Conservation (phyloP, 78 protist genomes). For the Cavenderia fasciculata region DNA sequence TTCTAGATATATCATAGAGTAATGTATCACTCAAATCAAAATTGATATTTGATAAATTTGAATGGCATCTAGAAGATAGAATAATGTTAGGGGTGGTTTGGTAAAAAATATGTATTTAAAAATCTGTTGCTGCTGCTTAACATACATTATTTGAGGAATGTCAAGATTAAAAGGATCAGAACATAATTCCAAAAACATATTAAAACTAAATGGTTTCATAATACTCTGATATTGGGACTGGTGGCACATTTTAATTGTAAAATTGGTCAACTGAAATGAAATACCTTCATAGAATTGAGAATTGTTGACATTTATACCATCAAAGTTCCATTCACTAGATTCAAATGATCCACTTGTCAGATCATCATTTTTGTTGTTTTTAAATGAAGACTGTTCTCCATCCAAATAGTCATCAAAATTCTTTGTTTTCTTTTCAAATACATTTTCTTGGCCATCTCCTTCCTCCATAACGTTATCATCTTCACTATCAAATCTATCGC, state of each 20-base stretch:
- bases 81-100: background rate
- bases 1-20: slow-evolving; percentile 41
- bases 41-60: slow-evolving; percentile 18
- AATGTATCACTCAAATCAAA: slow-evolving; percentile 21
- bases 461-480: background rate
- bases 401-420: slow-evolving; percentile 2
- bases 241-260: slow-evolving; percentile 24
- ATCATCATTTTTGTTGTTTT: too few species aligned
- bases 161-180: slow-evolving; percentile 47
- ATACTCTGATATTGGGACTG: slow-evolving; percentile 21
- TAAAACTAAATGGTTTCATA: slow-evolving; percentile 21
- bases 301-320: slow-evolving; percentile 25
- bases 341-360: too few species aligned
- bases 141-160: slow-evolving; percentile 43
- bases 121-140: too few species aligned
- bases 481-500: too few species aligned
- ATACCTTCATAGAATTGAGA: slow-evolving; percentile 74
- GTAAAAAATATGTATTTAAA: background rate
- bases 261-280: background rate
- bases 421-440: too few species aligned
- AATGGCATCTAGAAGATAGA: slow-evolving; percentile 24
- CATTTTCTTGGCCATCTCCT: background rate
- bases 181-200: slow-evolving; percentile 41
- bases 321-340: slow-evolving; percentile 53
- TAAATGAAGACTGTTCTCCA: too few species aligned